Evolutionary conservation across 2,329 filamentous ascomycete genomes (phyloP), one percentile per base, ranked within the genome.

Genomic region (Penicillium italicum): DNA sequence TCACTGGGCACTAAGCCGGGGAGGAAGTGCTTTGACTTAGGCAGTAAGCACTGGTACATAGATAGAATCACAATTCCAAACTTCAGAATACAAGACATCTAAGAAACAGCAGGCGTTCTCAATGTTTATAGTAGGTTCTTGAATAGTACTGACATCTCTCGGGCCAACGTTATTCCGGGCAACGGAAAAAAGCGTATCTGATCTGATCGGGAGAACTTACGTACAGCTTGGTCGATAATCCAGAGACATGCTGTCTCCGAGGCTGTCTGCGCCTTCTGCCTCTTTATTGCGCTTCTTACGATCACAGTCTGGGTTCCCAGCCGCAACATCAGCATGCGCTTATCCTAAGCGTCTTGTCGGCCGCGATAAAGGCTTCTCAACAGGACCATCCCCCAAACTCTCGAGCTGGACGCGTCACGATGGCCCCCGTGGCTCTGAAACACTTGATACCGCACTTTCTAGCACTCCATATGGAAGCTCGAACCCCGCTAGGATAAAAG

Each of bases 271-370:
- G 61, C 83, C 83, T 45, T 85, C 83, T 50, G 69, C 74, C 54
- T 74, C 73, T 41, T 82, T 93, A 20, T 79, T 94, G 60, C 85
- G 85, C 63, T 93, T 90, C 71, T 80, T 94, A 60, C 85, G 85
- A 62, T 83, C 79, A 51, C 89, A 92, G 72, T 85, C 88, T 61
- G 82, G 88, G 64, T 78, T 82, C 71, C 76, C 69, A 52, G 69
- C 75, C 51, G 78, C 75, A 43, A 47, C 64, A 40, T 64, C 68
- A 55, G 46, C 62, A 62, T 67, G 67, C 48, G 60, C 59, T 48
- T 59, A 55, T 53, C 51, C 58, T 50, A 49, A 61, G 55, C 24
- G 45, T 38, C 43, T 57, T 53, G 50, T 54, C 46, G 55, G 47
- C 44, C 51, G 46, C 50, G 58, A 50, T 61, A 58, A 56, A 58